A percentile compares a stretch with the other conserved stretches of the same genome.
Conservation (phyloP, 495 filamentous ascomycete genomes). For the Xylaria nigripes region DNA sequence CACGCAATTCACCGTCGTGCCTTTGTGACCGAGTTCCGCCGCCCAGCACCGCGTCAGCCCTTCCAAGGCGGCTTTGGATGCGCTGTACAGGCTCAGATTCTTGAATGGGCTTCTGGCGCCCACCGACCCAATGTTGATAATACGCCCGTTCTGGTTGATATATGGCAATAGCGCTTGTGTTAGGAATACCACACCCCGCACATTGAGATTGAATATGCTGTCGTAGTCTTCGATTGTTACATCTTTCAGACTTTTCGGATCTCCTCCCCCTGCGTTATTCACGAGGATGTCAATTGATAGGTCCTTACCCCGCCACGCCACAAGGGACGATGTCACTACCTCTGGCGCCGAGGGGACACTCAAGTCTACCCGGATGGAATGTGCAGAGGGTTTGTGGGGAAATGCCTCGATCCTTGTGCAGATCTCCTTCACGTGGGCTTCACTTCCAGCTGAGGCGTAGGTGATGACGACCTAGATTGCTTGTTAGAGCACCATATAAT, state of each 20-base stretch:
- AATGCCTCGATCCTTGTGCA: conserved; percentile 26
- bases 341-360: conserved; percentile 12
- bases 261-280: conserved; percentile 48
- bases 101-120: conserved; percentile 35
- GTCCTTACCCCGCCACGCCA: conserved; percentile 9
- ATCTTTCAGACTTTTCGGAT: conserved; percentile 40
- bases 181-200: conserved; percentile 57
- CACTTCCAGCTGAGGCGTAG: conserved; percentile 34
- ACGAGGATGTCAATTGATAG: conserved; percentile 55
- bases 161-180: conserved; percentile 48
- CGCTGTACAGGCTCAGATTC: conserved; percentile 40
- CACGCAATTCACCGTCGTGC: conserved; percentile 55
- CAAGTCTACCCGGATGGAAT: conserved; percentile 10
- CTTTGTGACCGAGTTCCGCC: conserved; percentile 52
- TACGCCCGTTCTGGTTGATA: conserved; percentile 37
- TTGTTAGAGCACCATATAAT: neutral
- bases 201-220: conserved; percentile 44
- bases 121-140: conserved; percentile 49
- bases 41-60: conserved; percentile 56
- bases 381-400: conserved; percentile 14
- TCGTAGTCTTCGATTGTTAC: conserved; percentile 55
- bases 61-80: conserved; percentile 61
- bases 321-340: neutral
- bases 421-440: conserved; percentile 24
- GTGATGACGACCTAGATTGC: conserved; percentile 30